A percentile compares a stretch with the other conserved stretches of the same genome.
These are phyloP conservation scores for Sclerotiophoma versabilis DNA, from an alignment of 2,329 filamentous ascomycete species.

Conservation along the genomic window DNA sequence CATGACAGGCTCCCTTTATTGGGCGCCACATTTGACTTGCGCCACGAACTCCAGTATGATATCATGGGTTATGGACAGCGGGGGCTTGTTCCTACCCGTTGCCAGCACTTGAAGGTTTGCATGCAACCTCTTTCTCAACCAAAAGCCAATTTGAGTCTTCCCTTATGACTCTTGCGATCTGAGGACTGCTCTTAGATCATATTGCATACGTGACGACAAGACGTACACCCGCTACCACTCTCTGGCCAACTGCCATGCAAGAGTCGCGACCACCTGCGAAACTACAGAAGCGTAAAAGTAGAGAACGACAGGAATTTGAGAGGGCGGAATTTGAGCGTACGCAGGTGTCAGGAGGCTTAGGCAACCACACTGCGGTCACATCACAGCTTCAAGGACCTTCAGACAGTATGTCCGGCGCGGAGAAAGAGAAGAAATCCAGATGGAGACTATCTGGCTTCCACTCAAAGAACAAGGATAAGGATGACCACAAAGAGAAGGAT, in stretches of 20 bases:
- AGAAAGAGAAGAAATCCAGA: slow-evolving; percentile 48
- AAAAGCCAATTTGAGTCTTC: not conserved
- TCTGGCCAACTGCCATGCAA: slow-evolving; percentile 24
- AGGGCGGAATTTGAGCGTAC: slow-evolving; percentile 12
- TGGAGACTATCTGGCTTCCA: slow-evolving; percentile 49
- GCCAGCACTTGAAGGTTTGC: slow-evolving; percentile 4
- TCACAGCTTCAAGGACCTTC: slow-evolving; percentile 27
- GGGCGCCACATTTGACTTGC: slow-evolving; percentile 30
- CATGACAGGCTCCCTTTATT: slow-evolving; percentile 18
- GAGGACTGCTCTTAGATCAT: not conserved
- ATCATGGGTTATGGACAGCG: slow-evolving; percentile 29
- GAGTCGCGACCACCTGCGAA: slow-evolving; percentile 36
- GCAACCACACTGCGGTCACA: slow-evolving; percentile 26
- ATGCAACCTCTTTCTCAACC: slow-evolving; percentile 5
- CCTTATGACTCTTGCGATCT: not conserved
- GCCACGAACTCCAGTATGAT: slow-evolving; percentile 35
- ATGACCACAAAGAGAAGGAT: slow-evolving; percentile 22
- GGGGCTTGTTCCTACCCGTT: slow-evolving; percentile 14
- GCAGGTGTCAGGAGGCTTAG: slow-evolving; percentile 29
- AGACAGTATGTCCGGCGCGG: slow-evolving; percentile 27
- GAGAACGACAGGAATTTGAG: slow-evolving; percentile 37
- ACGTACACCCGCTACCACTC: not conserved
- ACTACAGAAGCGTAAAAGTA: slow-evolving; percentile 42
- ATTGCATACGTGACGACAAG: not conserved
- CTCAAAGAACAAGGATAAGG: slow-evolving; percentile 43